Base-by-base conservation (phyloP, 371 early-diverging fungal species). In the Mucor lusitanicus region DNA sequence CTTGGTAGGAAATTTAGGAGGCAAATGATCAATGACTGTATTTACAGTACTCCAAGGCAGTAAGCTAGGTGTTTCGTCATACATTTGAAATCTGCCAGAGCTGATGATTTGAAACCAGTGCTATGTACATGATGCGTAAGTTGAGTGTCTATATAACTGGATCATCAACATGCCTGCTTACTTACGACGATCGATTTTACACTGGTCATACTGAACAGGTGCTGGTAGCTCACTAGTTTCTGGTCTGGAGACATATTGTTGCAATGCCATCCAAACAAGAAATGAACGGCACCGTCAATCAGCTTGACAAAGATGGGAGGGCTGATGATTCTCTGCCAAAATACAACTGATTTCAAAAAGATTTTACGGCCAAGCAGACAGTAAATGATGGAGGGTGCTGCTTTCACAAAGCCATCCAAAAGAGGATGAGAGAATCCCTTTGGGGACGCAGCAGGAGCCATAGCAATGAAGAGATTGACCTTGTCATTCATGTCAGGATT, bases 21-120 rank as follows among this genome's bases (percentile, higher is more conserved):
- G 84, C 33, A 83, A 74, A 63, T 89, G 88, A 33, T 78, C 73
- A 62, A 81, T 74, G 13, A 81, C 70, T 15, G 79, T 68, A 32
- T 68, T 77, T 3, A 66, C 28, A 0, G 74, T 80, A 15, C 86
- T 80, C 23, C 86, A 84, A 15, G 89, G 87, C 9, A 88, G 63
- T 7, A 85, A 65, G 39, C 87, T 86, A 25, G 88, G 87, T 28
- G 88, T 75, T 46, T 97, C 97, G 69, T 97, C 96, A 67, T 91
- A 97, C 94, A 95, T 95, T 70, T 95, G 95, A 67, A 97, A 92
- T 19, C 83, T 73, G 7, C 90, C 90, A 13, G 90, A 87, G n/a
- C 94, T 83, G 48, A 96, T 95, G 68, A 97, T 95, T 81, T 96
- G 96, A 78, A 96, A 95, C 95, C 95, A 93, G 68, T 94, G 94